A percentile compares a stretch with the other conserved stretches of the same genome.
Conservation (phyloP, 208 protist species). For the Vickermania ingenoplastis region DNA sequence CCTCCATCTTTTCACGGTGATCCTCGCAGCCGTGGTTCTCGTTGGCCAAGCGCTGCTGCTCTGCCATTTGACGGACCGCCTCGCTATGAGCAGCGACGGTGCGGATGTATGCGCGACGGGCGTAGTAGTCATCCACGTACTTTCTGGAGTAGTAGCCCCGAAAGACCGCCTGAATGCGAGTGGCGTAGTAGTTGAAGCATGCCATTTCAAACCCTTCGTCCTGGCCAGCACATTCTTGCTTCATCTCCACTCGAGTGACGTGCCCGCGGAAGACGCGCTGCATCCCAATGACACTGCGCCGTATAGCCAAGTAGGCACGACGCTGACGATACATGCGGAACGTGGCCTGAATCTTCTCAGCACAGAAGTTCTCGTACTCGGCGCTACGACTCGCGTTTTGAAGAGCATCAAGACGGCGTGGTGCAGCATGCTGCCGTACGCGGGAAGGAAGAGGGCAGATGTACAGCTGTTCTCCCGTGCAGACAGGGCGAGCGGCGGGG, state of each 20-base stretch:
- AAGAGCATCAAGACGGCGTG: constrained; percentile 3
- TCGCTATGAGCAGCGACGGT: constrained; percentile 19
- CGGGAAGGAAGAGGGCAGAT: neutral
- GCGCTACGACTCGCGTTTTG: constrained; percentile 2
- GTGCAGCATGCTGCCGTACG: constrained; percentile 1
- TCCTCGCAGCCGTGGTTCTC: constrained; percentile 7
- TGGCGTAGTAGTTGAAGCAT: constrained; percentile 63
- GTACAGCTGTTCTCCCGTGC: constrained; percentile 4
- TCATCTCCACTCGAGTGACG: constrained; percentile 16
- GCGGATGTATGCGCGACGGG: constrained; percentile 37
- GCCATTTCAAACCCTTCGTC: constrained; percentile 11
- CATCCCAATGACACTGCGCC: constrained; percentile 16
- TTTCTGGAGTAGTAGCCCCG: constrained; percentile 42
- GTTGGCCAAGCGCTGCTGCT: neutral
- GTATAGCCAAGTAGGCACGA: constrained; percentile 12
- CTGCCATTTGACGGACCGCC: constrained; percentile 16
- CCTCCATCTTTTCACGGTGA: constrained; percentile 9
- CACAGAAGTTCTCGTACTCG: constrained; percentile 9
- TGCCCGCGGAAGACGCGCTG: constrained; percentile 55
- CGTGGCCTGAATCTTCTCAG: constrained; percentile 33
- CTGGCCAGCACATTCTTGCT: constrained; percentile 3
- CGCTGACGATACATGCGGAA: constrained; percentile 46
- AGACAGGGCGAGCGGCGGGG: neutral
- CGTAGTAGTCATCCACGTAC: constrained; percentile 51
- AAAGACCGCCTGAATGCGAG: constrained; percentile 58